Evolutionary conservation across 108 stramenopile genomes (phyloP).

Genomic region (Skeletonema grethae): DNA sequence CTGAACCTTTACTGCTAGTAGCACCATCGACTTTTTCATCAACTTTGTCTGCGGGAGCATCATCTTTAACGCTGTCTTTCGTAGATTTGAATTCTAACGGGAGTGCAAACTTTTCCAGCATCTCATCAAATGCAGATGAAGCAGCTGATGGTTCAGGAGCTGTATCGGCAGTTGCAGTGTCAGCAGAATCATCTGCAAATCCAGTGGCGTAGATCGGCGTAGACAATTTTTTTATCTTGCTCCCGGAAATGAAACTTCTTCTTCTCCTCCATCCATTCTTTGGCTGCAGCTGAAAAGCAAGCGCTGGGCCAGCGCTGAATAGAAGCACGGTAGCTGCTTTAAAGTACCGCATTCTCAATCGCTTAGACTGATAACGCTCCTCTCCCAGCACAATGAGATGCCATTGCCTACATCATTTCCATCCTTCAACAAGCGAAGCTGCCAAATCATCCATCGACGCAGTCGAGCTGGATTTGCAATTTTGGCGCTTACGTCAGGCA

Average conservation of each 20-base stretch:
- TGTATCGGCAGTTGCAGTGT: not conserved
- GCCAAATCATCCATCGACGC: no score
- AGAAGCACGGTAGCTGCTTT: not conserved
- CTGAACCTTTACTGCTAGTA: not conserved
- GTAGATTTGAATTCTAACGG: slow-evolving; percentile 6
- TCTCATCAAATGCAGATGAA: slow-evolving; percentile 3
- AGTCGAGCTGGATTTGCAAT: no score
- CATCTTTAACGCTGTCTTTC: not conserved
- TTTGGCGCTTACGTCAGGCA: no score
- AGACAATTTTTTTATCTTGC: not conserved
- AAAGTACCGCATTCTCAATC: not conserved
- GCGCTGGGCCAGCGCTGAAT: not conserved
- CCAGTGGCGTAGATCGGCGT: not conserved
- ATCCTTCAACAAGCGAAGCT: no score
- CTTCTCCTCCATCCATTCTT: not conserved
- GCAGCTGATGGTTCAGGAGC: not conserved
- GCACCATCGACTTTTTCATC: not conserved
- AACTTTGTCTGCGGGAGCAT: not conserved
- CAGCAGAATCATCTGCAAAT: not conserved
- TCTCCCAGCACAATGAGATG: no score
- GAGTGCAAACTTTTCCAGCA: slow-evolving; percentile 6
- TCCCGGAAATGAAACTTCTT: not conserved
- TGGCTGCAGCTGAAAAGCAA: not conserved
- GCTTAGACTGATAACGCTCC: no score
- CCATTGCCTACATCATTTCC: no score